A percentile compares a stretch with the other conserved stretches of the same genome.
Conservation (phyloP, 179 eudicot species). For the Amaranthus tricolor region DNA sequence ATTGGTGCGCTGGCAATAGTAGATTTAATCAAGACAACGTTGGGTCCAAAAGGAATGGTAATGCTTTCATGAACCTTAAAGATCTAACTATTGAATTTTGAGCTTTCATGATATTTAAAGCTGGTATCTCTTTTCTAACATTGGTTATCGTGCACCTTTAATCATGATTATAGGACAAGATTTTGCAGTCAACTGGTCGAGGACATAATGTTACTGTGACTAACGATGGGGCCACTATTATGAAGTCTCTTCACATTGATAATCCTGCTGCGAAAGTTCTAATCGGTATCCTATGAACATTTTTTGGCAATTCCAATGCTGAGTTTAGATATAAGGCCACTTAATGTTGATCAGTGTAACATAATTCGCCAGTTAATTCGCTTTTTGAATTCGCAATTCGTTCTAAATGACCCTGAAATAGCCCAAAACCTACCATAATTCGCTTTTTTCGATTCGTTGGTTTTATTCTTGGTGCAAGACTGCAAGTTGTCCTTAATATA, state of each 20-base stretch:
- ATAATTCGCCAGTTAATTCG: no score
- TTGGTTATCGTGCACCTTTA: background rate
- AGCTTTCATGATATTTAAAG: background rate
- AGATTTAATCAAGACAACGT: conserved; percentile 91
- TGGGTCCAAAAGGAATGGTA: conserved; percentile 99
- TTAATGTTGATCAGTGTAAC: no score
- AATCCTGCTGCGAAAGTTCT: conserved; percentile 99
- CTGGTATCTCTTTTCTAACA: background rate
- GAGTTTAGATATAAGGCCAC: background rate
- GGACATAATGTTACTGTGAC: conserved; percentile 92
- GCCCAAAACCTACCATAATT: no score
- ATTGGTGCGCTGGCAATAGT: conserved; percentile 91
- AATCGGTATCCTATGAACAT: conserved; percentile 69
- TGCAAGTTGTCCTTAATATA: conserved; percentile 31
- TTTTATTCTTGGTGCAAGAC: no score
- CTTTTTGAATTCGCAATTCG: no score
- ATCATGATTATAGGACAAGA: conserved; percentile 64
- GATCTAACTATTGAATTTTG: background rate
- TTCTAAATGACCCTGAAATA: no score
- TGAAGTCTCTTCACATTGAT: conserved; percentile 96
- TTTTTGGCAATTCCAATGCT: background rate
- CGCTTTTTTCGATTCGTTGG: background rate
- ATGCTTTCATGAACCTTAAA: conserved; percentile 7
- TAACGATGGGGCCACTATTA: conserved; percentile 95
- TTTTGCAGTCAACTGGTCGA: conserved; percentile 92